phyloP scores from a whole-genome alignment of 2,329 filamentous ascomycete genomes.

The Onygena corvina region DNA sequence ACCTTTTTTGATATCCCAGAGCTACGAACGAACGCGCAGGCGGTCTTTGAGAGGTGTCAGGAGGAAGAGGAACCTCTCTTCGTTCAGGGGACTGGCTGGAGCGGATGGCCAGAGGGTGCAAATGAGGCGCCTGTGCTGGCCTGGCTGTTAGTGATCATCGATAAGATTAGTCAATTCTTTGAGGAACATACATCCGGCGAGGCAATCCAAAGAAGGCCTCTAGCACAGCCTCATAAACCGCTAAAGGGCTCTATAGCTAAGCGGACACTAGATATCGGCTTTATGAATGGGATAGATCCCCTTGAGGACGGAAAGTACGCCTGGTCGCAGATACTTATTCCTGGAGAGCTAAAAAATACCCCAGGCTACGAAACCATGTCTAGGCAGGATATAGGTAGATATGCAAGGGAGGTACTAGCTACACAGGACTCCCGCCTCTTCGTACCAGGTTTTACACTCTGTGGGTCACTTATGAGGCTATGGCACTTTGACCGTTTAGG shows the following conservation, averaged over 20 bases:
- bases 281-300: conserved; percentile 23
- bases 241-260: conserved; percentile 23
- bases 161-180: conserved; percentile 13
- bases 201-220: conserved; percentile 10
- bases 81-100: conserved; percentile 19
- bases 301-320: conserved; percentile 19
- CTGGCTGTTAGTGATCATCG: conserved; percentile 17
- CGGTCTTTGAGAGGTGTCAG: conserved; percentile 20
- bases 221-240: conserved; percentile 18
- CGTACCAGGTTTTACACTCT: conserved; percentile 40
- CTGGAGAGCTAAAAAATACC: conserved; percentile 25
- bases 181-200: conserved; percentile 10
- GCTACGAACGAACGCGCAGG: conserved; percentile 17
- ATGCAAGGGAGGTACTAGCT: conserved; percentile 10
- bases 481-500: conserved; percentile 39
- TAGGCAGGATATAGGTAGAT: conserved; percentile 22
- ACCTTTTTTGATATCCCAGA: conserved; percentile 18
- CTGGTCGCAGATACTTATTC: conserved; percentile 36
- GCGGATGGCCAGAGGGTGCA: conserved; percentile 20
- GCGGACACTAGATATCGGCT: conserved; percentile 27
- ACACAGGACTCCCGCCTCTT: conserved; percentile 22
- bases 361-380: conserved; percentile 22
- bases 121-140: conserved; percentile 21
- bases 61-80: conserved; percentile 19
- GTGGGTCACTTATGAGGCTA: conserved; percentile 35